Evolutionary conservation across 495 filamentous ascomycete genomes (phyloP), one percentile per base, ranked within the genome.

Genomic region (Immersiella caudata): DNA sequence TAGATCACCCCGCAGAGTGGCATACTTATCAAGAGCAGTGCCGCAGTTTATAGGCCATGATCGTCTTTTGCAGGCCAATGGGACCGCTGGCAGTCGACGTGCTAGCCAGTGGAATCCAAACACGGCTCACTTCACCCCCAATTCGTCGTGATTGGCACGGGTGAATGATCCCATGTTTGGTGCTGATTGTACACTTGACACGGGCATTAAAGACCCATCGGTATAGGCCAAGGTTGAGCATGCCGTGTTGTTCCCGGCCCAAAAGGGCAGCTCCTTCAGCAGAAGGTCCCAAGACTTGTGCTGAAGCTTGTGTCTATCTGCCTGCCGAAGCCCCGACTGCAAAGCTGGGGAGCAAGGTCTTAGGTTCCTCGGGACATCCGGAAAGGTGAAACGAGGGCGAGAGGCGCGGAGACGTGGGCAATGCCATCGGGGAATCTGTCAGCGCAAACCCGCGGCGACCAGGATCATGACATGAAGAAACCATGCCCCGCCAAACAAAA

Each of bases 121-220:
- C 60, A 26, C 60, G 60, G 60, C 33, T 62, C 36, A 25, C 20
- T 46, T 59, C 14, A 25, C 16, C 35, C 22, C 6, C 21, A 50
- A 18, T 12, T 25, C 4, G 24, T n/a, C 20, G n/a, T 70, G 65
- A 73, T 73, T 73, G 71, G 68, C 65, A 70, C 71, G 68, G 71
- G 25, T 73, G 71, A 73, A 73, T 73, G 56, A 59, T 64, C 14
- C 60, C 50, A 54, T 68, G 68, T 40, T 62, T 46, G 62, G 60
- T 68, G 64, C 64, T 72, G 70, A 69, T 62, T 67, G 68, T 67
- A 18, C 58, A 61, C 25, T 54, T 65, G 64, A 27, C 65, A 40
- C 60, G 35, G 35, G 60, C 35, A 62, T 49, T 62, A 62, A 62
- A 46, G 14, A 55, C 40, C 12, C 52, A 61, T 60, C 27, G 49